A percentile compares a stretch with the other conserved stretches of the same genome.
Evolutionary conservation across 768 basidiomycete species (phyloP).

Genomic region (Tulasnella sp.): DNA sequence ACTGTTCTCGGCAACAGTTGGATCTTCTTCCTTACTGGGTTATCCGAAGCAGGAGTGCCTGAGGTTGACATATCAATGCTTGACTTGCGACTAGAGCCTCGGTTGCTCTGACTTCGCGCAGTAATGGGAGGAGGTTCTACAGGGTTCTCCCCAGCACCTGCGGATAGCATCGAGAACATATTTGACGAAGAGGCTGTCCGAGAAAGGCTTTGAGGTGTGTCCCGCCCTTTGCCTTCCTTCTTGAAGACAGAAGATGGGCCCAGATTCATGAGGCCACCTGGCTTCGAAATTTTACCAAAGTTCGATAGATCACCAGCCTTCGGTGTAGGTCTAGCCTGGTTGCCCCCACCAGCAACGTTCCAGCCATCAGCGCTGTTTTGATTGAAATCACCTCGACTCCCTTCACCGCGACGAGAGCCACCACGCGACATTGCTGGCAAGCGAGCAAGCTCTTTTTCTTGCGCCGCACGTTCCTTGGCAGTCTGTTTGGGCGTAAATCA

Average conservation of each 20-base stretch:
- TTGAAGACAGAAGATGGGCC: conserved; percentile 78
- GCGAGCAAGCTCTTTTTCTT: conserved; percentile 45
- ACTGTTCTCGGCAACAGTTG: conserved; percentile 68
- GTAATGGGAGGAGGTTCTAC: conserved; percentile 24
- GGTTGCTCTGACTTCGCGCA: conserved; percentile 36
- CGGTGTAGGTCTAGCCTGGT: conserved; percentile 40
- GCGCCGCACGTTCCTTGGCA: conserved; percentile 51
- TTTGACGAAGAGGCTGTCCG: conserved; percentile 69
- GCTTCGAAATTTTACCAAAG: conserved; percentile 76
- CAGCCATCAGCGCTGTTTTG: conserved; percentile 74
- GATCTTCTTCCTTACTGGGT: conserved; percentile 52
- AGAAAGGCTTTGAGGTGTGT: conserved; percentile 42
- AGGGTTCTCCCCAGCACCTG: conserved; percentile 42
- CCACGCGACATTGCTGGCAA: conserved; percentile 78
- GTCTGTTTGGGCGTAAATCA: conserved; percentile 33
- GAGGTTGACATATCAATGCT: conserved; percentile 38
- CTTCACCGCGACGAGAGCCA: conserved; percentile 76
- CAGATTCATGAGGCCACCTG: conserved; percentile 51
- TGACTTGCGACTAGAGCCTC: conserved; percentile 38
- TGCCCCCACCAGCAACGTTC: conserved; percentile 48
- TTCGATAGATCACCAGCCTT: conserved; percentile 78
- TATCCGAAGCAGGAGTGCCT: conserved; percentile 34
- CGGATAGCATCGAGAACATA: conserved; percentile 79
- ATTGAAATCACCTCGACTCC: conserved; percentile 41
- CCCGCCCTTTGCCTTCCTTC: conserved; percentile 48